Conservation (phyloP, 805 yeast species). For the Kuraishia ogatae region DNA sequence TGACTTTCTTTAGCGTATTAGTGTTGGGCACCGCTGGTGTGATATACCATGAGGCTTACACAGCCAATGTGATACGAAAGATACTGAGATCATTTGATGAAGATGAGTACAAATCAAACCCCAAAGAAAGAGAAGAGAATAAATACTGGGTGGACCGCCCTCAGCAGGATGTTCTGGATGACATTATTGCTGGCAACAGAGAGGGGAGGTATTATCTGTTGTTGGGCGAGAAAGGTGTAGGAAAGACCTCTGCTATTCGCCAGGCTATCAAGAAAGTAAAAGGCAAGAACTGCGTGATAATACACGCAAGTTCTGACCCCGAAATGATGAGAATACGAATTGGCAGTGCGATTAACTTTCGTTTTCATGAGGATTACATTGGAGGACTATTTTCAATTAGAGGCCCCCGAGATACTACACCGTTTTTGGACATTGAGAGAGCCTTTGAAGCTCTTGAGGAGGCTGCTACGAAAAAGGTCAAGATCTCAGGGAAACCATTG, state of each 20-base stretch:
- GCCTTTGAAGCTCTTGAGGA: conserved; percentile 72
- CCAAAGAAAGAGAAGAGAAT: conserved; percentile 39
- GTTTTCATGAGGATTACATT: conserved; percentile 72
- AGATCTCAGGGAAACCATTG: conserved; percentile 42
- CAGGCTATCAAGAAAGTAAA: conserved; percentile 59
- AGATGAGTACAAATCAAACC: conserved; percentile 34
- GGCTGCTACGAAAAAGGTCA: conserved; percentile 47
- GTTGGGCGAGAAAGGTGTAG: conserved; percentile 84
- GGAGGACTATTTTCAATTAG: conserved; percentile 74
- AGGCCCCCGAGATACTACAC: conserved; percentile 83
- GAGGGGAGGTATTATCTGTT: conserved; percentile 63
- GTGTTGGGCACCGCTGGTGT: conserved; percentile 67
- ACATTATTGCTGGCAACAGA: conserved; percentile 53
- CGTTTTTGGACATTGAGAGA: conserved; percentile 71
- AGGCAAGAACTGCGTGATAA: conserved; percentile 56
- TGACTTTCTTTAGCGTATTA: conserved; percentile 55
- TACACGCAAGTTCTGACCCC: conserved; percentile 83
- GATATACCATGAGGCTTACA: conserved; percentile 58
- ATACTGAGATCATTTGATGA: conserved; percentile 58
- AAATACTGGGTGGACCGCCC: conserved; percentile 63
- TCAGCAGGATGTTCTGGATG: conserved; percentile 57
- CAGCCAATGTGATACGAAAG: conserved; percentile 49
- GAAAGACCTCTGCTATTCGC: conserved; percentile 67
- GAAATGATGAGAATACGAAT: conserved; percentile 71
- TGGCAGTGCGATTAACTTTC: conserved; percentile 68